Percentiles rank a stretch among this genome's conserved stretches.
Conservation (phyloP, 2,329 filamentous ascomycete genomes). For the Fusarium sambucinum region DNA sequence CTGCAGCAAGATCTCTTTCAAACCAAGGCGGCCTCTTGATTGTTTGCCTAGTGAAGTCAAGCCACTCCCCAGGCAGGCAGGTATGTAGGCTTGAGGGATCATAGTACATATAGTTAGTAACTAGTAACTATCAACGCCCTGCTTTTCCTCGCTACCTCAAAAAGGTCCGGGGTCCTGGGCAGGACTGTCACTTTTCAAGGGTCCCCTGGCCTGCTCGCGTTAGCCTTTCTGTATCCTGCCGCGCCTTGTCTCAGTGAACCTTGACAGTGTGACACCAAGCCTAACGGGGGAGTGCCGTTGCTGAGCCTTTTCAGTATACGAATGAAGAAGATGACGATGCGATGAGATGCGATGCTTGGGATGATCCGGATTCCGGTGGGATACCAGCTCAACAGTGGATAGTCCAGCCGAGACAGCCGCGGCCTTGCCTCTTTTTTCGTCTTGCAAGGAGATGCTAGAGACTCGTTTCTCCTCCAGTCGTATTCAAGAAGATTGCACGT, state of each 20-base stretch:
- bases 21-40: slow-evolving; percentile 24
- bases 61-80: background rate
- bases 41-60: background rate
- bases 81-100: background rate
- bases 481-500: slow-evolving; percentile 1
- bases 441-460: slow-evolving; percentile 17
- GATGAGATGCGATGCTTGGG: slow-evolving; percentile 2
- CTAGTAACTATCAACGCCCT: slow-evolving; percentile 5
- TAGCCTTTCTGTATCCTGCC: slow-evolving; percentile 30
- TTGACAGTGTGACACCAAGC: slow-evolving; percentile 31
- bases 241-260: slow-evolving; percentile 37
- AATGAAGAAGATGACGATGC: slow-evolving; percentile 24
- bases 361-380: background rate
- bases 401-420: slow-evolving; percentile 21
- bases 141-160: slow-evolving; percentile 15
- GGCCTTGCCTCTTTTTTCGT: slow-evolving; percentile 10
- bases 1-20: slow-evolving; percentile 27
- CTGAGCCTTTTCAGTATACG: background rate
- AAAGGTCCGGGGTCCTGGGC: slow-evolving; percentile 6
- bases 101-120: background rate
- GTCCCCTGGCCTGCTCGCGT: slow-evolving; percentile 19
- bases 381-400: slow-evolving; percentile 7
- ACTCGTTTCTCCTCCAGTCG: slow-evolving; percentile 18
- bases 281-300: slow-evolving; percentile 6
- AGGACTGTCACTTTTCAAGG: slow-evolving; percentile 16